These are phyloP conservation scores for Exserohilum turcica DNA, from an alignment of 2,329 filamentous ascomycete species.

Conservation along the genomic window DNA sequence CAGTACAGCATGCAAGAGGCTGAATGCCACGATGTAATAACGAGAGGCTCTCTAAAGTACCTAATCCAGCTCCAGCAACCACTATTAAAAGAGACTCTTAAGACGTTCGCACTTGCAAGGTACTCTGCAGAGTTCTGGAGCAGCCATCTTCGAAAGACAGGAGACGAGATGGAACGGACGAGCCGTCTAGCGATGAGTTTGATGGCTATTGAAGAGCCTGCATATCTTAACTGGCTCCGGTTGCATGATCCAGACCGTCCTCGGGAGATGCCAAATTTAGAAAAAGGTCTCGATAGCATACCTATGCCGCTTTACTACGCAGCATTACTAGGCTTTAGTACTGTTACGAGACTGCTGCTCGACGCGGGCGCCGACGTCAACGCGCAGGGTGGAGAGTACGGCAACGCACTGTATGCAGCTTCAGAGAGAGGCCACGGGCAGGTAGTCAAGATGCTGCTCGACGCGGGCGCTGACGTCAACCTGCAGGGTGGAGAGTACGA, in stretches of 20 bases:
- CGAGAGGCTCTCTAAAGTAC: conserved; percentile 32
- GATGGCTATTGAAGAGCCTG: conserved; percentile 12
- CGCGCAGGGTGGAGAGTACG: neutral
- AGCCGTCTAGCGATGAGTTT: conserved; percentile 18
- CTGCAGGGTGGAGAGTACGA: neutral
- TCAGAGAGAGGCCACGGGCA: neutral
- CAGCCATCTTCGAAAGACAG: conserved; percentile 24
- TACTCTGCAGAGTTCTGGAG: conserved; percentile 41
- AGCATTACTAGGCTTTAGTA: conserved; percentile 18
- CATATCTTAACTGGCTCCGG: conserved; percentile 29
- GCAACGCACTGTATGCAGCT: neutral
- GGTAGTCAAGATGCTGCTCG: neutral
- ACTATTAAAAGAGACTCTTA: neutral
- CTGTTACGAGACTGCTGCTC: conserved; percentile 7
- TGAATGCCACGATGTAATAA: conserved; percentile 27
- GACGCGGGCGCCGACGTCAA: neutral
- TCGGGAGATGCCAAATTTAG: conserved; percentile 8
- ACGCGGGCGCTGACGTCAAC: neutral
- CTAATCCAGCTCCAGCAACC: conserved; percentile 28
- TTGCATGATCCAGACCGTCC: conserved; percentile 25
- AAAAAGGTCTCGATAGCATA: conserved; percentile 7
- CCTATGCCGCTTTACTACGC: conserved; percentile 31
- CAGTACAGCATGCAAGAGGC: conserved; percentile 32
- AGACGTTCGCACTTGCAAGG: conserved; percentile 22
- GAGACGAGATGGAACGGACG: conserved; percentile 12